Base-by-base conservation (phyloP, 2,329 filamentous ascomycete species). In the Corinectria fuckeliana region DNA sequence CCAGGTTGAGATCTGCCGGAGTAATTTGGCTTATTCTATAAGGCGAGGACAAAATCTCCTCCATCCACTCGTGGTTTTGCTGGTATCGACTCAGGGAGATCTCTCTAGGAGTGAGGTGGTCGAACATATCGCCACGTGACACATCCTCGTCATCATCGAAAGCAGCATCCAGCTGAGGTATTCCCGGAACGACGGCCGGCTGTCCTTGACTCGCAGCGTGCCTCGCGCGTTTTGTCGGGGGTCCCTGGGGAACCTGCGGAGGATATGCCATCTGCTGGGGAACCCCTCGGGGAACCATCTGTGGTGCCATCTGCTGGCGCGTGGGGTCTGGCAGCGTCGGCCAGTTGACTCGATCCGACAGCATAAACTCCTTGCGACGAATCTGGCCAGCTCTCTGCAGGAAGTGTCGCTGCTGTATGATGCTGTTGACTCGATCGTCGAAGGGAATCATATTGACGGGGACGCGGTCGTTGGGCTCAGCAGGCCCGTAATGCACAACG, bases 1-100 rank as follows among this genome's bases (percentile, higher is more conserved):
- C 95, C 9, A 98, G 81, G 1, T 93, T 93, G 30, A 98, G 85
- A 72, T 97, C 93, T 3, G 93, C 87, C 1, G 94, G 93, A 8
- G 89, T 87, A 58, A 99, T 96, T 72, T 96, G 92, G 49, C 85
- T 85, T 62, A 94, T 90, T 21, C 90, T 84, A 72, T 97, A 97
- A 0, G 93, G 92, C 1, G 94, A 98, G 1, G 91, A 92, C 53
- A 98, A 85, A 25, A 99, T 89, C 77, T 99, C 94, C 72, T 98
- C 95, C 92, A 99, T 97, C 95, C 94, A 98, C 75, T 97, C 92
- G 71, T 99, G 94, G 70, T 99, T 96, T 72, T 97, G 93, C 73
- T 90, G 90, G 75, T 97, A 99, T 55, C 95, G 87, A 64, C 88
- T 87, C 60, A 92, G 82, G 68, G 93, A 96, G 61, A 99, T 90